Evolutionary conservation across 768 basidiomycete genomes (phyloP), one percentile per base, ranked within the genome.

Genomic region (Amanita inopinata): DNA sequence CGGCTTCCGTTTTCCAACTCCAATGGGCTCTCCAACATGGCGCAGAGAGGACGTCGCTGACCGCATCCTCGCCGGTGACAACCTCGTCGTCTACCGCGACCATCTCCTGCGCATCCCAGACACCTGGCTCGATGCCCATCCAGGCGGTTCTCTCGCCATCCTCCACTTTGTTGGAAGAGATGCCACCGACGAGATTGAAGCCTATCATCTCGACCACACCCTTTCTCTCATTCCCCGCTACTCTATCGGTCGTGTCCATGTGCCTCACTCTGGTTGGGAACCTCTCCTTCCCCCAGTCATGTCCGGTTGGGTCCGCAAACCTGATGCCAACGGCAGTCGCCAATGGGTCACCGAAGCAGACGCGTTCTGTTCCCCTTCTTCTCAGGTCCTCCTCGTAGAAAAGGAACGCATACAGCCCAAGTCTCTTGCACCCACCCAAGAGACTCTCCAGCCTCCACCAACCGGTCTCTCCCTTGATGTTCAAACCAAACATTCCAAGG

Each of bases 151-250:
- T 3, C 80, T 97, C 37, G 74, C 91, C 10, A 76, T 99, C 45
- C 78, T 94, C 18, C 96, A 99, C 63, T 97, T 92, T 53, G 80
- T 97, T 31, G 96, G 94, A 2, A 74, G 94, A 43, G 93, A 99
- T 57, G 93, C 94, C 0, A 76, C 88, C 0, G 86, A 94, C 64
- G 96, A 99, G 60, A 86, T 98, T 24, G 76, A 88, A 48, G 94
- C 91, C 15, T 97, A 86, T 63, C 96, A 99, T 57, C 67, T 69
- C 5, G 70, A 76, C 27, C 60, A 71, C 34, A 77, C 71, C 37
- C 65, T 78, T 40, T 60, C 63, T 7, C 65, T 73, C 44, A 70
- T 92, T 49, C 59, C 67, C 14, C 68, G 67, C 9, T 94, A 80
- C 56, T 71, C 75, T 40, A 66, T 92, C 17, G 93, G 83, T 18